Conservation (phyloP, 2,329 filamentous ascomycete species). For the Aureobasidium sp. region DNA sequence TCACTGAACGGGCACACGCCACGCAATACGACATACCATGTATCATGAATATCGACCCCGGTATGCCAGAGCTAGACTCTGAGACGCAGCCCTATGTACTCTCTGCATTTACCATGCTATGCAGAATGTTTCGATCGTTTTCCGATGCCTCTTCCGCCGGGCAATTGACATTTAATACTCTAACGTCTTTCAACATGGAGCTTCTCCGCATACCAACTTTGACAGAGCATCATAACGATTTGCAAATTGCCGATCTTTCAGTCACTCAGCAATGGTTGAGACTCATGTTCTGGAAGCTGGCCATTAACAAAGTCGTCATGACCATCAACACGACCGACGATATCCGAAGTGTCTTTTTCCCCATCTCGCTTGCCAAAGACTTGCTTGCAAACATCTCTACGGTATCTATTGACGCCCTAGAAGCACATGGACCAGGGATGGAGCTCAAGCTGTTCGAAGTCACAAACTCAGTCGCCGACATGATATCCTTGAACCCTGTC, state of each 20-base stretch:
- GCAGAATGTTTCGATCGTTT: slow-evolving; percentile 18
- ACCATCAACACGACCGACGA: neutral
- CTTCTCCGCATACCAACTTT: slow-evolving; percentile 6
- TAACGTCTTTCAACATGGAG: slow-evolving; percentile 12
- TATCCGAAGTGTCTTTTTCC: slow-evolving; percentile 7
- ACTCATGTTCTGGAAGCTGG: slow-evolving; percentile 21
- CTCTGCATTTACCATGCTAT: slow-evolving; percentile 18
- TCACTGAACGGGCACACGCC: slow-evolving; percentile 18
- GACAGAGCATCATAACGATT: slow-evolving; percentile 10
- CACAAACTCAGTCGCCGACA: slow-evolving; percentile 5
- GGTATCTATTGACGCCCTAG: neutral
- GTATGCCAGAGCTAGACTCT: slow-evolving; percentile 3
- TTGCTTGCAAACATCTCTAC: neutral
- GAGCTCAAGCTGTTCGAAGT: slow-evolving; percentile 8
- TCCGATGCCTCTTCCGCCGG: neutral
- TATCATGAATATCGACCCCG: slow-evolving; percentile 11
- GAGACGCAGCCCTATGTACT: slow-evolving; percentile 4
- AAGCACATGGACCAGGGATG: slow-evolving; percentile 6
- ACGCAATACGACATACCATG: slow-evolving; percentile 18
- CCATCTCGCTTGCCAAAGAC: neutral
- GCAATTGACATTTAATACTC: neutral
- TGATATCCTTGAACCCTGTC: neutral
- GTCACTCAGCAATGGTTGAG: slow-evolving; percentile 22
- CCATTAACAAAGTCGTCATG: slow-evolving; percentile 18
- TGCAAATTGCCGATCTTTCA: slow-evolving; percentile 20